A percentile compares a stretch with the other conserved stretches of the same genome.
phyloP scores from a whole-genome alignment of 108 stramenopile genomes.

The Pseudonitzschia multiseries region DNA sequence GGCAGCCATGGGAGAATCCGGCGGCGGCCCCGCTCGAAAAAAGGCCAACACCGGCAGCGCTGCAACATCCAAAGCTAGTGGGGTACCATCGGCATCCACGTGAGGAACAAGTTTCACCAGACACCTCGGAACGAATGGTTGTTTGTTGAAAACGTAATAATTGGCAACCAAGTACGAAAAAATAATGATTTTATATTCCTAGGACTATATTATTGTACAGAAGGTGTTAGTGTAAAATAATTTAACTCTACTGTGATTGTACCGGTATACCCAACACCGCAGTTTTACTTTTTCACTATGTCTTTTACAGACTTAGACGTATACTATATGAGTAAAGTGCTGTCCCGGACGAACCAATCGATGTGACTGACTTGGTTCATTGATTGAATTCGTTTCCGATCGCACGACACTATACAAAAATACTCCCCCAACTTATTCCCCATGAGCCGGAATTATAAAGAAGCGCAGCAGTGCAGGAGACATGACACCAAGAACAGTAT shows the following conservation, averaged over 20 bases:
- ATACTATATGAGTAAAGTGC: background rate
- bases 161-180: no score
- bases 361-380: background rate
- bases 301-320: background rate
- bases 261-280: constrained; percentile 10
- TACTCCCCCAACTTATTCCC: constrained; percentile 13
- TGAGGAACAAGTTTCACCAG: background rate
- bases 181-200: no score
- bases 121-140: no score
- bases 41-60: background rate
- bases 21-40: background rate
- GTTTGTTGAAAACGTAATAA: no score
- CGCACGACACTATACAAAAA: background rate
- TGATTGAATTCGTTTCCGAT: background rate
- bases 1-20: background rate
- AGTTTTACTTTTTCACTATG: no score
- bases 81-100: constrained; percentile 7
- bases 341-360: background rate
- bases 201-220: no score
- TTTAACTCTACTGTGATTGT: background rate
- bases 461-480: background rate
- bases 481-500: background rate
- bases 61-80: background rate
- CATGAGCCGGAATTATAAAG: constrained; percentile 7
- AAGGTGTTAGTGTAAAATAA: no score